phyloP scores from a whole-genome alignment of 352 stramenopile species.

The Phytophthora podocarpi region DNA sequence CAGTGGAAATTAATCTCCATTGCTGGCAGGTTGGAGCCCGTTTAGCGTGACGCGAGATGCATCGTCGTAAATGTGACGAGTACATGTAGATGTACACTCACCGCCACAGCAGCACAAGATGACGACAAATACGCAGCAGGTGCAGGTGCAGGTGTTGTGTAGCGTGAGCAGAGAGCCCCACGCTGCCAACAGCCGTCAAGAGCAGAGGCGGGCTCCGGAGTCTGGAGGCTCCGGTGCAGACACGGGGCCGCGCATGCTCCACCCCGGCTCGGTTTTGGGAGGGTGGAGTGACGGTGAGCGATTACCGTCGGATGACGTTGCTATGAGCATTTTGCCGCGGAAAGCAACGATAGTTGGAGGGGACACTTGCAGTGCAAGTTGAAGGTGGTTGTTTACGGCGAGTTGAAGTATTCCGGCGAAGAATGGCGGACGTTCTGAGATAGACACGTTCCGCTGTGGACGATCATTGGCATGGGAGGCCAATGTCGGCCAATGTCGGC shows the following conservation, averaged over 20 bases:
- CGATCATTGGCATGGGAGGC: too few relatives aligned
- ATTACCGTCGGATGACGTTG: background rate
- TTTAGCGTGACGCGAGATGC: conserved; percentile 10
- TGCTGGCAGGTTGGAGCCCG: too few relatives aligned
- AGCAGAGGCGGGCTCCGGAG: too few relatives aligned
- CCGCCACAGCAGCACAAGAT: conserved; percentile 15
- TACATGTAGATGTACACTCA: background rate
- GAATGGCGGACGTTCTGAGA: background rate
- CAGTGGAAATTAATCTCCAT: too few relatives aligned
- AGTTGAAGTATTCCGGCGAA: conserved; percentile 1
- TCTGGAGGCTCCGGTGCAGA: conserved; percentile 9
- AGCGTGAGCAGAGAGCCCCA: conserved; percentile 12
- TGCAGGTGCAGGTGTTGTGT: too few relatives aligned
- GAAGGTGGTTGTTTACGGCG: background rate
- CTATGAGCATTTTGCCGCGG: background rate
- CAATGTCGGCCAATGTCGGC: too few relatives aligned
- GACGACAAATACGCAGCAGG: conserved; percentile 7
- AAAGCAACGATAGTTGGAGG: too few relatives aligned
- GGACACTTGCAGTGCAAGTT: conserved; percentile 10
- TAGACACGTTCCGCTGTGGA: conserved; percentile 1
- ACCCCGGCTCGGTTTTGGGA: too few relatives aligned
- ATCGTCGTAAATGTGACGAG: conserved; percentile 21
- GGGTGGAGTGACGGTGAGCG: too few relatives aligned
- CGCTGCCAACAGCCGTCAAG: conserved; percentile 8
- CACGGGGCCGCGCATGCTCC: conserved; percentile 5